Percentiles rank a stretch among this genome's conserved stretches.
Conservation (phyloP, 805 yeast genomes). For the Ogataea neopini region DNA sequence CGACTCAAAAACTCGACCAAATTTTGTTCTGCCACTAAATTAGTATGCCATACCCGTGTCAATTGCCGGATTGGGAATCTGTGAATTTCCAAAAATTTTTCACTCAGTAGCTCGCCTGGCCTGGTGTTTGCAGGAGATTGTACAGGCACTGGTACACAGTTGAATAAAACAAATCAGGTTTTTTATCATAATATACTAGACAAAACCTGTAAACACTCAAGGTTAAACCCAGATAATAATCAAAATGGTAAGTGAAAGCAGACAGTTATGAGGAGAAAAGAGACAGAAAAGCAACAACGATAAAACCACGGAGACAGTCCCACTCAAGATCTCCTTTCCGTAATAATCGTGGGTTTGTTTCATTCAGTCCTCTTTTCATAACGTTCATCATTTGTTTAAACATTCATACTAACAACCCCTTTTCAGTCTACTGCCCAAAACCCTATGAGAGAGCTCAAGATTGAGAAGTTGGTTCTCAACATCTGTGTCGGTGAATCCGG, state of each 20-base stretch:
- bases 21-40: background rate
- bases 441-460: slow-evolving; percentile 98
- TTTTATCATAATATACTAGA: background rate
- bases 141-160: background rate
- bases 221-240: slow-evolving; percentile 4
- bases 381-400: background rate
- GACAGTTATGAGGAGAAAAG: too few relatives aligned
- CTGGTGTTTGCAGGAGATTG: slow-evolving; percentile 7
- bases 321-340: too few relatives aligned
- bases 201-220: background rate
- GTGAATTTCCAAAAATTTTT: slow-evolving; percentile 15
- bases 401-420: slow-evolving; percentile 34
- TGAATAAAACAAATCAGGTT: background rate
- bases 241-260: slow-evolving; percentile 3
- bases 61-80: slow-evolving; percentile 11
- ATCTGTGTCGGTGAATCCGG: slow-evolving; percentile 99
- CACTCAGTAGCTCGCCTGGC: background rate
- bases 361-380: too few relatives aligned
- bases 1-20: slow-evolving; percentile 8
- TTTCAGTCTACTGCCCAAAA: slow-evolving; percentile 62
- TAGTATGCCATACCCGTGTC: slow-evolving; percentile 1
- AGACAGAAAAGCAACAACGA: too few relatives aligned
- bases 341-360: too few relatives aligned
- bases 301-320: too few relatives aligned
- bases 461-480: slow-evolving; percentile 99